Evolutionary conservation across 495 filamentous ascomycete genomes (phyloP), one percentile per base, ranked within the genome.

Genomic region (Cercophora sp.): DNA sequence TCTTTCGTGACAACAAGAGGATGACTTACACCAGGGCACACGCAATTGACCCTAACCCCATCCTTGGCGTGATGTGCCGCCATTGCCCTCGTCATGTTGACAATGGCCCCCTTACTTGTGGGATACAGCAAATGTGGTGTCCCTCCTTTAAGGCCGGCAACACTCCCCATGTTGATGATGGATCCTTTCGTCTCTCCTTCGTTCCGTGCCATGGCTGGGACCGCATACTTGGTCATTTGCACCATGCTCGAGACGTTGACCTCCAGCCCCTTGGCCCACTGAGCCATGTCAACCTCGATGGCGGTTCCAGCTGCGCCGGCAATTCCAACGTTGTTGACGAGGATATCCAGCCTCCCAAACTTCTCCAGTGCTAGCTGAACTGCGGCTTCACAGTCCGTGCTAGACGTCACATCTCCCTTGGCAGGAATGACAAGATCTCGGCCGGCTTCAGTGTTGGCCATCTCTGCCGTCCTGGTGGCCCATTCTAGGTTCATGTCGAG

Each of bases 241-340:
- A 80, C 74, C 79, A 84, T 83, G 53, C 73, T 79, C 6, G 74
- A 71, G 27, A 84, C 76, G 58, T 85, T 85, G 44, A 82, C 63
- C 22, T 79, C 70, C 44, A 85, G 69, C 1, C 73, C 72, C 42
- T 68, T 70, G 0, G 70, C 67, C 79, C 79, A 85, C 27, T 70
- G 66, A 8, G 56, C 66, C 63, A 80, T 70, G 59, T 83, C 78
- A n/a, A n/a, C n/a, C 3, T 81, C 75, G 16, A 76, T 69, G 0
- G 80, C 80, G 8, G 75, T 79, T 0, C 81, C 81, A 4, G 60
- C 48, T 1, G 79, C 73, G 0, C 81, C 81, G 8, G 66, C 67
- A 25, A 82, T 66, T 0, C 82, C 82, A 10, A 84, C 81, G 43
- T 77, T 77, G 56, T 83, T 83, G 19, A 82, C 60, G 1, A 81